These are phyloP conservation scores for Boletus eberwhitei DNA, from an alignment of 768 basidiomycete genomes.

Conservation along the genomic window DNA sequence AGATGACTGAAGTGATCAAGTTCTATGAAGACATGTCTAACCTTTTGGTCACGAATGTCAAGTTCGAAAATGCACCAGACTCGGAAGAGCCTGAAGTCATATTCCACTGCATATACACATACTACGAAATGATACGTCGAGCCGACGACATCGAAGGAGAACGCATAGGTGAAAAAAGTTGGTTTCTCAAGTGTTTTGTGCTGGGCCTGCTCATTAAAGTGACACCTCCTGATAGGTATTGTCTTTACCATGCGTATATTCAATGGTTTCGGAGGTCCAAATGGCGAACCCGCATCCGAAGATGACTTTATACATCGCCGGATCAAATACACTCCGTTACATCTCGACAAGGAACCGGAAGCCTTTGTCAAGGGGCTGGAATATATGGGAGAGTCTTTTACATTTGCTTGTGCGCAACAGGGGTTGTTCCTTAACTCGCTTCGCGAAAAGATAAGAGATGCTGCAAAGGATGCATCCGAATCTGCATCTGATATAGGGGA, in stretches of 20 bases:
- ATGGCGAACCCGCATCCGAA: slow-evolving; percentile 32
- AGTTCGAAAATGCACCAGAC: slow-evolving; percentile 35
- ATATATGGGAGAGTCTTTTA: slow-evolving; percentile 63
- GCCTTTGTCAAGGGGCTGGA: slow-evolving; percentile 58
- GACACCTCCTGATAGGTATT: slow-evolving; percentile 41
- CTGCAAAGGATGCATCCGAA: slow-evolving; percentile 23
- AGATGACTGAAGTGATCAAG: slow-evolving; percentile 55
- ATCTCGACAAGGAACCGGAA: slow-evolving; percentile 57
- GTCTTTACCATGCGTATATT: slow-evolving; percentile 56
- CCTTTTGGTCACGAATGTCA: slow-evolving; percentile 63
- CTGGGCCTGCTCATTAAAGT: slow-evolving; percentile 3
- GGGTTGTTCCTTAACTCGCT: slow-evolving; percentile 65
- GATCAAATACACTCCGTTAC: slow-evolving; percentile 56
- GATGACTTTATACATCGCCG: slow-evolving; percentile 33
- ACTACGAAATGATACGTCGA: slow-evolving; percentile 33
- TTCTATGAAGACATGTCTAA: slow-evolving; percentile 89
- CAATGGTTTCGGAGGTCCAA: slow-evolving; percentile 33
- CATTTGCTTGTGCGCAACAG: slow-evolving; percentile 65
- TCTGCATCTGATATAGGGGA: slow-evolving; percentile 26
- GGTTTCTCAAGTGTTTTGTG: not conserved
- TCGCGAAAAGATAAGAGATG: slow-evolving; percentile 46
- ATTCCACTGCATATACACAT: slow-evolving; percentile 67
- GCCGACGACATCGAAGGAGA: slow-evolving; percentile 34
- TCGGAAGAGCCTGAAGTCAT: slow-evolving; percentile 49
- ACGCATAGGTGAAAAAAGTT: slow-evolving; percentile 33